Conservation (phyloP, 345 rosid species). For the Eucalyptus melliodora region DNA sequence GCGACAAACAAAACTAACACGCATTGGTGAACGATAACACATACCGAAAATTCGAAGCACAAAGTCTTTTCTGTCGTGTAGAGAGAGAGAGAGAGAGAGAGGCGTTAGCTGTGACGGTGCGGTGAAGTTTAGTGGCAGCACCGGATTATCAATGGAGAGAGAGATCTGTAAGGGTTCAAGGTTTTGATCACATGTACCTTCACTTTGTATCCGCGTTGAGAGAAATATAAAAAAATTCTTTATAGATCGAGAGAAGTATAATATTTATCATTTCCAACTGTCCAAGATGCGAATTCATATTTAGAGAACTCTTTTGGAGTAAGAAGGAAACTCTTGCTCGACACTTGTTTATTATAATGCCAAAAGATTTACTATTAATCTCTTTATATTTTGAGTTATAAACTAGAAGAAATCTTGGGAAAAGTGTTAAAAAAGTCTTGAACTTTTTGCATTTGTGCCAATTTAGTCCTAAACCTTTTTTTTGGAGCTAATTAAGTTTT, state of each 20-base stretch:
- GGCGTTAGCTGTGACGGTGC: background rate
- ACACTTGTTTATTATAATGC: too few relatives aligned
- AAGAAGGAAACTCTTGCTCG: background rate
- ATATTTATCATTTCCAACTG: background rate
- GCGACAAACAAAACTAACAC: background rate
- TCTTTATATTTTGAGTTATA: too few relatives aligned
- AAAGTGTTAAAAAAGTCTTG: too few relatives aligned
- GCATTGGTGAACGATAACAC: background rate
- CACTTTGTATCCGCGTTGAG: too few relatives aligned
- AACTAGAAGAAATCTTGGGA: too few relatives aligned
- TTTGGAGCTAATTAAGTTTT: too few relatives aligned
- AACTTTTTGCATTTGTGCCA: too few relatives aligned
- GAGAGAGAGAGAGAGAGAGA: background rate
- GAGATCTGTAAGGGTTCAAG: background rate
- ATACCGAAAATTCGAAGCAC: background rate
- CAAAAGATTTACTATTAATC: accelerated
- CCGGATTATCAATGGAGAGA: background rate
- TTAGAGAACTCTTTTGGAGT: background rate
- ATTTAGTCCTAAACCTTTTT: too few relatives aligned
- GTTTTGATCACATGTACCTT: background rate
- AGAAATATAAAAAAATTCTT: background rate
- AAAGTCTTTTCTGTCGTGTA: background rate
- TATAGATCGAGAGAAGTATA: background rate
- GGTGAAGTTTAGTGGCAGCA: background rate
- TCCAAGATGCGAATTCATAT: background rate